Conservation (phyloP, 805 yeast genomes). For the Teunomyces stri region DNA sequence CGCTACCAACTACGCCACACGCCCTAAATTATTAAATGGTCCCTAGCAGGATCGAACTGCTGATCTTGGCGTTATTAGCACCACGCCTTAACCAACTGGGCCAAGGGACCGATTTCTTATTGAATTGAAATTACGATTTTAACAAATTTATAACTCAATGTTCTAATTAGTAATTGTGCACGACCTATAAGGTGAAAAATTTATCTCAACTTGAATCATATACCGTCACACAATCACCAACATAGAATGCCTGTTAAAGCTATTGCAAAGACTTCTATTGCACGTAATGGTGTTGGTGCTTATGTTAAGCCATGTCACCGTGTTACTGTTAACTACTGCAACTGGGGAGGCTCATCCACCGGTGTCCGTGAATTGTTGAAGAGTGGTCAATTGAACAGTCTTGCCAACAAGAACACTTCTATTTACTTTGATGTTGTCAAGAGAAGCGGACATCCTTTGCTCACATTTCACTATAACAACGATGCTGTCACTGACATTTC, state of each 20-base stretch:
- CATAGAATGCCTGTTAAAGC: conserved; percentile 57
- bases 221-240: not conserved
- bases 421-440: conserved; percentile 70
- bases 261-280: conserved; percentile 53
- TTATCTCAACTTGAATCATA: conserved; percentile 2
- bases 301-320: conserved; percentile 72
- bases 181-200: conserved; percentile 7
- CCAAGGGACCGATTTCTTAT: conserved; percentile 41
- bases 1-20: conserved; percentile 84
- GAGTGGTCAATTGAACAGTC: conserved; percentile 46
- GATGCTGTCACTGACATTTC: conserved; percentile 51
- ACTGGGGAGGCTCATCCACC: conserved; percentile 92
- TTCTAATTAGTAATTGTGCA: not conserved
- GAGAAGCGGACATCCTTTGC: conserved; percentile 81
- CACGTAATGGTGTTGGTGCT: conserved; percentile 77
- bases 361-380: conserved; percentile 73
- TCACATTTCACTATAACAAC: conserved; percentile 37
- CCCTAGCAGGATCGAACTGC: conserved; percentile 90
- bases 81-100: conserved; percentile 56
- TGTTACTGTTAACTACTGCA: conserved; percentile 78
- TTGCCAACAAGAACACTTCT: conserved; percentile 62
- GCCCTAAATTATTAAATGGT: conserved; percentile 54
- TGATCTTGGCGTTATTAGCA: conserved; percentile 63
- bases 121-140: not conserved
- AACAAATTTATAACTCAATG: not conserved